Base-by-base conservation (phyloP, 768 basidiomycete species). In the Mycena belliarum region DNA sequence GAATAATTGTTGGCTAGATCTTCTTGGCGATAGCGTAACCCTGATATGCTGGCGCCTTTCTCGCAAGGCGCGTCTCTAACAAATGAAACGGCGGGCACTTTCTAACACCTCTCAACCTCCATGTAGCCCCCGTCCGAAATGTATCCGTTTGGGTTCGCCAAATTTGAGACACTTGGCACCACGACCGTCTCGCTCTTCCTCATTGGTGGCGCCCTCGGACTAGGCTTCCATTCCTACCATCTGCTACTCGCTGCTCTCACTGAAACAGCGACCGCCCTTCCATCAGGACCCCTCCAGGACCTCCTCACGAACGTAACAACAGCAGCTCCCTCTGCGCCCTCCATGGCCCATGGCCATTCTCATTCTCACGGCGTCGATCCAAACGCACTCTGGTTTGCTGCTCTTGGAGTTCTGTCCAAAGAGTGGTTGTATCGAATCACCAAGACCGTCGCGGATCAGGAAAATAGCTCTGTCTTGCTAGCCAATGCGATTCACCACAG, bases 401-500 rank as follows among this genome's bases (percentile, higher is more conserved):
- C 85, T 1, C 66, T 85, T 21, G 86, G 91, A 61, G 85, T 98
- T 3, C 48, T 93, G 4, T 72, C 82, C 59, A 99, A 99, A 69
- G 97, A 99, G 72, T 98, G 89, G 88, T 71, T 99, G 14, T 98
- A 96, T 73, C 79, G 95, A 41, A 76, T 88, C 44, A 98, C 95
- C 45, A 90, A 89, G 68, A 83, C 81, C 52, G 95, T 99, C 28
- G 97, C 96, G 12, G 86, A 92, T 55, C 85, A 93, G 65, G 95
- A 98, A 72, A 86, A 87, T 65, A 93, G 90, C 66, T 91, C 93
- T 5, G 97, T 99, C 0, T 74, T 99, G 50, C 77, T 88, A 20
- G 97, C 97, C n/a, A 99, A 98, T 70, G 97, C 96, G 7, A 82
- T 95, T 54, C 96, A 98, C 71, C 97, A 99, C 73, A 84, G 97